Evolutionary conservation across 73 alveolate genomes (phyloP).

Genomic region (Paramecium sexaurelia): DNA sequence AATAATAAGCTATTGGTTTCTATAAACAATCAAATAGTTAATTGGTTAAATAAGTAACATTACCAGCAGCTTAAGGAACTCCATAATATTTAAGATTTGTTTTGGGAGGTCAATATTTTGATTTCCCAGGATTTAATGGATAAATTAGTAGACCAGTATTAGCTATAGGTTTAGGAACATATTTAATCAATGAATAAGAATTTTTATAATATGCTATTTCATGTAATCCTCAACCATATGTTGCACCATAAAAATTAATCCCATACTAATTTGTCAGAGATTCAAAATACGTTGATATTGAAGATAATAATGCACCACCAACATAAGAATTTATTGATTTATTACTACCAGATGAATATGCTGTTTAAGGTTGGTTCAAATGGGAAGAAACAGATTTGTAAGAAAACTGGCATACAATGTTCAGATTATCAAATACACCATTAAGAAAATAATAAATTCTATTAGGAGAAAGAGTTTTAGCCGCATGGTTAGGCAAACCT

Average conservation of each 20-base stretch:
- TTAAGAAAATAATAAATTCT: conserved; percentile 19
- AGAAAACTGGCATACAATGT: conserved; percentile 37
- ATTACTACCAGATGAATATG: conserved; percentile 19
- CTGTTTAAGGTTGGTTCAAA: conserved; percentile 54
- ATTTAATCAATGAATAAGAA: neutral
- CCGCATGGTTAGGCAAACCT: conserved; percentile 56
- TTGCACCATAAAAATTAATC: neutral
- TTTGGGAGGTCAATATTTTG: neutral
- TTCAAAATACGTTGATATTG: neutral
- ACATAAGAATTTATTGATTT: neutral
- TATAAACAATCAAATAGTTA: conserved; percentile 5
- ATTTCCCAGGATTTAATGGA: conserved; percentile 48
- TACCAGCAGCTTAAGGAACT: neutral
- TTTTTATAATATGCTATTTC: neutral
- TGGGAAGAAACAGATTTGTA: conserved; percentile 4
- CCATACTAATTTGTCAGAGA: conserved; percentile 29
- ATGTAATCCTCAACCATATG: conserved; percentile 50
- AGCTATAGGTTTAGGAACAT: conserved; percentile 41
- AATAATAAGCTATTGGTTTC: conserved; percentile 31
- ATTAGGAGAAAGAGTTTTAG: conserved; percentile 43
- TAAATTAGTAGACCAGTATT: conserved; percentile 46
- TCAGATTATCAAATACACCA: conserved; percentile 32
- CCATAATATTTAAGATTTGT: conserved; percentile 30
- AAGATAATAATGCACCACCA: conserved; percentile 15
- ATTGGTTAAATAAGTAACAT: neutral